A percentile compares a stretch with the other conserved stretches of the same genome.
Evolutionary conservation across 2,329 filamentous ascomycete species (phyloP).

Genomic region (Colletotrichum echinochloae): DNA sequence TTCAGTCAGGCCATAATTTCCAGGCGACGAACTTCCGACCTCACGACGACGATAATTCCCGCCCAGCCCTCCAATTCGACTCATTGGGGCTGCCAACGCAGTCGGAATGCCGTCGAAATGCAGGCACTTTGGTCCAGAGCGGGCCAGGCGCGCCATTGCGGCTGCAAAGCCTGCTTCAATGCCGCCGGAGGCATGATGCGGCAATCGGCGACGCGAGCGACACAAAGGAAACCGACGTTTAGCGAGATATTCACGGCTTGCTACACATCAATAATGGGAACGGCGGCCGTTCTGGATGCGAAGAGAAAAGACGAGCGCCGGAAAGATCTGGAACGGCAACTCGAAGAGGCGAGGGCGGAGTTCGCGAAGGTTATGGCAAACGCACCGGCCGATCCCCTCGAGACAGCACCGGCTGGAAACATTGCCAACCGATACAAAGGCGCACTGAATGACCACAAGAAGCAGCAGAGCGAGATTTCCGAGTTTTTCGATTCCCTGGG

Average conservation of each 20-base stretch:
- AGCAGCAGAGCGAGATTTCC: conserved; percentile 19
- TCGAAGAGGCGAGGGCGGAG: conserved; percentile 66
- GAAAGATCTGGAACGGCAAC: conserved; percentile 70
- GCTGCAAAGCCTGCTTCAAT: conserved; percentile 71
- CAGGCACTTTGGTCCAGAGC: conserved; percentile 76
- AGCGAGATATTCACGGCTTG: conserved; percentile 72
- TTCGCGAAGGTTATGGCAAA: conserved; percentile 55
- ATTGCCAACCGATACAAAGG: conserved; percentile 35
- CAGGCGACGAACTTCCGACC: conserved; percentile 15
- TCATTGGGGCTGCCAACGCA: conserved; percentile 34
- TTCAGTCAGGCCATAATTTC: conserved; percentile 25
- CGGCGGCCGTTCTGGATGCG: conserved; percentile 73
- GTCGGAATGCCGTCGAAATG: conserved; percentile 64
- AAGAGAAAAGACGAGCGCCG: conserved; percentile 68
- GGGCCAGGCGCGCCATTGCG: conserved; percentile 72
- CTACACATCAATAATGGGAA: conserved; percentile 76
- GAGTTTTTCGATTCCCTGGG: conserved; percentile 31
- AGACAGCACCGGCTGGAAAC: conserved; percentile 45
- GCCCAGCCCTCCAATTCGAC: conserved; percentile 26
- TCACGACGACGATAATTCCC: conserved; percentile 10
- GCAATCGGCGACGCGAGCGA: conserved; percentile 61
- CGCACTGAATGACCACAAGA: conserved; percentile 5
- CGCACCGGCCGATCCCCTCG: conserved; percentile 41
- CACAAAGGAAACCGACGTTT: conserved; percentile 62
- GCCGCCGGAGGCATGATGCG: conserved; percentile 61